Base-by-base conservation (phyloP, 805 yeast genomes). In the Spathaspora hagerdaliae region DNA sequence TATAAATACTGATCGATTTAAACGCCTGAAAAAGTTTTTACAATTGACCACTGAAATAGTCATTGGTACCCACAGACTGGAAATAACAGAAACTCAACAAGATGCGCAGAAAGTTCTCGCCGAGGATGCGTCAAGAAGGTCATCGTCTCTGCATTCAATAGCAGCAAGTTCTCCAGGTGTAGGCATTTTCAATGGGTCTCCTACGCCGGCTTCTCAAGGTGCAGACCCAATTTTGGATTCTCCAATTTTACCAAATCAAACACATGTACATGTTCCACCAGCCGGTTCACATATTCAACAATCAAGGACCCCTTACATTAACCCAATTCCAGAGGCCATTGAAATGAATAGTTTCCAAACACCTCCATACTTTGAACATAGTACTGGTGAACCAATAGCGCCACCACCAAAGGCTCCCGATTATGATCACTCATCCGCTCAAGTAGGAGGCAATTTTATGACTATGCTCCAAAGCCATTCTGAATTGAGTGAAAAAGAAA, bases 11-110 rank as follows among this genome's bases (percentile, higher is more conserved):
- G 96, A 89, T 64, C 78, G 77, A 55, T 71, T 85, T 57, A 88
- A 87, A 61, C 69, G 89, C 46, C 75, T 81, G 68, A 82, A 82
- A 53, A 87, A 90, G 58, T 89, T 89, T 15, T 70, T 90, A 6
- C 87, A 88, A n/a, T 67, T 88, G 57, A 87, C 90, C 42, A 78
- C 88, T 1, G 96, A 87, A 61, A 77, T 89, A 1, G 73, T 87
- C 19, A 75, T 90, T 27, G 97, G 97, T 3, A 89, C 96, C 0
- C 84, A 79, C 53, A 69, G 92, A 51, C 73, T 70, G 72, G 43
- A 43, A 38, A 19, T 24, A 14, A 15, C 27, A 2, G 45, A 47
- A 31, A 15, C 10, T 9, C 27, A 8, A 33, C 3, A 7, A 29
- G 15, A 13, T n/a, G 15, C 37, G 8, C 29, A 31, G 14, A n/a